Evolutionary conservation across 2,329 filamentous ascomycete species (phyloP).

Genomic region (Fusarium albidum): DNA sequence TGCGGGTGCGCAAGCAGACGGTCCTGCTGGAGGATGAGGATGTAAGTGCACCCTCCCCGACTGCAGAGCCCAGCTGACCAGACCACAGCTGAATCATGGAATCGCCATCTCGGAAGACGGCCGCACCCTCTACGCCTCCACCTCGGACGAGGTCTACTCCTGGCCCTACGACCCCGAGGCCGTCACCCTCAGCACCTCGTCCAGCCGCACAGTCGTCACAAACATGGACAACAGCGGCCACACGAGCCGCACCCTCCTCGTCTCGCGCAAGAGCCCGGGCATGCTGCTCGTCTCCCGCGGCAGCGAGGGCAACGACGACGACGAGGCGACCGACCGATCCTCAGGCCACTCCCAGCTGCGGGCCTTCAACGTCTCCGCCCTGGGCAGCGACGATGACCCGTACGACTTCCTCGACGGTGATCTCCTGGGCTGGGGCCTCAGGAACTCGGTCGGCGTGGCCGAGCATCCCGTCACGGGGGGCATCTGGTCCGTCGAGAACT

Average conservation of each 20-base stretch:
- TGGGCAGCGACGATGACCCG: slow-evolving; percentile 34
- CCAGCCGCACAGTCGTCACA: slow-evolving; percentile 60
- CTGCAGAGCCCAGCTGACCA: slow-evolving; percentile 8
- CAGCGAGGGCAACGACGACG: slow-evolving; percentile 69
- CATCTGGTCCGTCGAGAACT: slow-evolving; percentile 74
- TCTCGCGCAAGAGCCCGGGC: slow-evolving; percentile 62
- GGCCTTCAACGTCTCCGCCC: slow-evolving; percentile 56
- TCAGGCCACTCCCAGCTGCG: slow-evolving; percentile 74
- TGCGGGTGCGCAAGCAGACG: slow-evolving; percentile 47
- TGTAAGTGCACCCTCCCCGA: slow-evolving; percentile 38
- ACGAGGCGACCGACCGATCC: slow-evolving; percentile 54
- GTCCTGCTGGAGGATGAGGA: slow-evolving; percentile 47
- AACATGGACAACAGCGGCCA: slow-evolving; percentile 72
- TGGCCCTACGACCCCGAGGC: slow-evolving; percentile 70
- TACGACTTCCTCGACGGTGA: slow-evolving; percentile 58
- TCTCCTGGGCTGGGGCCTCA: slow-evolving; percentile 72
- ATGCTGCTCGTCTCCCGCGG: slow-evolving; percentile 73
- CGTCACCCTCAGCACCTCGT: slow-evolving; percentile 52
- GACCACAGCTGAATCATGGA: slow-evolving; percentile 62
- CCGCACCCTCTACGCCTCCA: slow-evolving; percentile 65
- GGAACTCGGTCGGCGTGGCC: slow-evolving; percentile 76
- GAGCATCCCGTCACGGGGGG: slow-evolving; percentile 64
- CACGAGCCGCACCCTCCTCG: slow-evolving; percentile 71
- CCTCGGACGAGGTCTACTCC: slow-evolving; percentile 63
- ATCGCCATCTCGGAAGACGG: slow-evolving; percentile 62